Evolutionary conservation across 257 asterid genomes (phyloP).

Genomic region (Gardenia jasminoides): DNA sequence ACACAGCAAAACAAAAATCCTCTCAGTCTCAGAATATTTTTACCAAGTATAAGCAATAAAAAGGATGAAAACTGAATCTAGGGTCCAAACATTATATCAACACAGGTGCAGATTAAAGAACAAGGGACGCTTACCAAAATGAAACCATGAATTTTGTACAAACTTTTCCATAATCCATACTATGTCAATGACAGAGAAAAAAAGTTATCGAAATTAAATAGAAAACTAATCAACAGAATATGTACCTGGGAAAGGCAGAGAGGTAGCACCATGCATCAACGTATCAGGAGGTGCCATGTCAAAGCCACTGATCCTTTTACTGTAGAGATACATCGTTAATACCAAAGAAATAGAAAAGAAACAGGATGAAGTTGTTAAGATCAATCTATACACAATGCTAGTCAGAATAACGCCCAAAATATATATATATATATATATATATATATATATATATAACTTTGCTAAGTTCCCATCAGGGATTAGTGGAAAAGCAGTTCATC

Average conservation of each 20-base stretch:
- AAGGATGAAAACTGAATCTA: conserved; percentile 38
- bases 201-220: conserved; percentile 32
- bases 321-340: conserved; percentile 44
- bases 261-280: conserved; percentile 45
- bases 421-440: no score
- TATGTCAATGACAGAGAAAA: conserved; percentile 50
- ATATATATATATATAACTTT: no score
- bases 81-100: conserved; percentile 40
- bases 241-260: conserved; percentile 47
- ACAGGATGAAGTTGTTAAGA: background rate
- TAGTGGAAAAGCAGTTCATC: background rate
- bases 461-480: background rate
- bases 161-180: conserved; percentile 85
- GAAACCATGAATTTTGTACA: conserved; percentile 73
- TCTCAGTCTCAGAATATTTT: conserved; percentile 73
- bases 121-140: conserved; percentile 78
- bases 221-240: conserved; percentile 26
- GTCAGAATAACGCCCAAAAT: background rate
- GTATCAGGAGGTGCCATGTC: conserved; percentile 91
- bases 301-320: conserved; percentile 96
- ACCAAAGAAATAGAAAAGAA: conserved; percentile 24
- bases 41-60: conserved; percentile 58
- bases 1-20: conserved; percentile 86
- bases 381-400: background rate
- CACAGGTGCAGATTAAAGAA: conserved; percentile 44